Percentiles rank a stretch among this genome's conserved stretches.
phyloP scores from a whole-genome alignment of 164 flowering plant genomes.

The Vitis vinifera region ASM3070453v1 NC_081819.1:1789501-1790000 shows the following conservation, averaged over 20 bases:
- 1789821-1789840: background rate
- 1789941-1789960: too few relatives aligned
- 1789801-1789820: background rate
- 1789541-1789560: slow-evolving; percentile 39
- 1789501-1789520: background rate
- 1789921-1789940: background rate
- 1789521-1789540: background rate
- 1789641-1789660: slow-evolving; percentile 66
- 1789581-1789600: slow-evolving; percentile 88
- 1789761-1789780: slow-evolving; percentile 77
- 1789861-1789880: background rate
- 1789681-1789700: slow-evolving; percentile 59
- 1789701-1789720: slow-evolving; percentile 57
- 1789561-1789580: slow-evolving; percentile 79
- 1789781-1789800: slow-evolving; percentile 62
- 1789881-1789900: background rate
- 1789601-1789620: slow-evolving; percentile 77
- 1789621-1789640: slow-evolving; percentile 73
- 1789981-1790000: too few relatives aligned
- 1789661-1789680: slow-evolving; percentile 50
- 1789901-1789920: background rate
- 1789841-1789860: background rate
- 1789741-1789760: slow-evolving; percentile 89
- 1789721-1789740: slow-evolving; percentile 68
- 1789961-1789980: too few relatives aligned